Evolutionary conservation across 352 stramenopile species (phyloP).

Genomic region (Globisporangium sylvaticum): DNA sequence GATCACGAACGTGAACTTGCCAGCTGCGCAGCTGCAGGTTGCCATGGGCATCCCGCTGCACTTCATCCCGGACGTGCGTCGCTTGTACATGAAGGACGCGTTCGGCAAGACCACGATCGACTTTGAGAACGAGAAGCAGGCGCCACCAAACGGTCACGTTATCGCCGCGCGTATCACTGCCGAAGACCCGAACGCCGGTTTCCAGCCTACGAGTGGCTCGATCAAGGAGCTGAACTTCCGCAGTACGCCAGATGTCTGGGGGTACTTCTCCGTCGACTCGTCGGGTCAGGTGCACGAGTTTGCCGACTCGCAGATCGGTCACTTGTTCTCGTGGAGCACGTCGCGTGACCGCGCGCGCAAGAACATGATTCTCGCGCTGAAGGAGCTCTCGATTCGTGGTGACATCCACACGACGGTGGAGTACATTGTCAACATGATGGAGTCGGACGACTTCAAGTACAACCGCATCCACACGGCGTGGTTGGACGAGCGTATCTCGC

Average conservation of each 20-base stretch:
- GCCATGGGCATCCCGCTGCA: conserved; percentile 99
- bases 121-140: conserved; percentile 89
- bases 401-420: conserved; percentile 99
- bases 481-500: conserved; percentile 96
- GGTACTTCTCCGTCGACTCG: conserved; percentile 99
- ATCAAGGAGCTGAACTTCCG: conserved; percentile 99
- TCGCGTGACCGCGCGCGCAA: conserved; percentile 96
- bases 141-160: conserved; percentile 91
- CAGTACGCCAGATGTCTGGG: conserved; percentile 98
- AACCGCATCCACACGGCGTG: conserved; percentile 99
- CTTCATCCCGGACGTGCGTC: conserved; percentile 97
- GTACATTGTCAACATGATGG: conserved; percentile 99
- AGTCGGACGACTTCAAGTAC: conserved; percentile 97
- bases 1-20: conserved; percentile 98
- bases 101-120: conserved; percentile 93
- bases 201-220: conserved; percentile 96
- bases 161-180: conserved; percentile 99
- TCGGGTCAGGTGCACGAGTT: conserved; percentile 99
- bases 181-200: conserved; percentile 99
- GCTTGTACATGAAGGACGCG: conserved; percentile 95
- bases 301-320: conserved; percentile 99
- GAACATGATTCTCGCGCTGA: conserved; percentile 97
- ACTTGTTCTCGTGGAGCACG: conserved; percentile 97
- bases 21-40: conserved; percentile 96
- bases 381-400: conserved; percentile 99